Percentiles rank a stretch among this genome's conserved stretches.
phyloP scores from a whole-genome alignment of 805 yeast genomes.

The Candida maesae region DNA sequence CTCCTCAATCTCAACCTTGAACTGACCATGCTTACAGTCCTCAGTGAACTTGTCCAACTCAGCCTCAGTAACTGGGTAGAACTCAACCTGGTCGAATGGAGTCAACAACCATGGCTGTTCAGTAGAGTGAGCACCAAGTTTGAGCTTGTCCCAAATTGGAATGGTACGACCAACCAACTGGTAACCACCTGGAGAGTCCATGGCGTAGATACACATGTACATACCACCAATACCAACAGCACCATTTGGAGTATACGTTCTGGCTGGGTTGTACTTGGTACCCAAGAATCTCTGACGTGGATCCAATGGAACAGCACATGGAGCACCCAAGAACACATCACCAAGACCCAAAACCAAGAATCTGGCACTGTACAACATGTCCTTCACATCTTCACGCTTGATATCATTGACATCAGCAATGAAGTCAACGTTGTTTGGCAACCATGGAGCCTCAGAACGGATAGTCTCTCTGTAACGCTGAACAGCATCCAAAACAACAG shows the following conservation, averaged over 20 bases:
- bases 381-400: constrained; percentile 68
- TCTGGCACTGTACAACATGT: constrained; percentile 84
- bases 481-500: constrained; percentile 84
- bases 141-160: constrained; percentile 95
- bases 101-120: constrained; percentile 84
- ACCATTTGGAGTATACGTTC: constrained; percentile 95
- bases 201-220: constrained; percentile 98
- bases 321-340: constrained; percentile 96
- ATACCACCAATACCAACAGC: constrained; percentile 98
- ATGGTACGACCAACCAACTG: constrained; percentile 95
- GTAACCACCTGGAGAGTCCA: constrained; percentile 96
- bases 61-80: constrained; percentile 84
- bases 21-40: constrained; percentile 77
- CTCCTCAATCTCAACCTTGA: constrained; percentile 68
- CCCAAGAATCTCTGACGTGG: constrained; percentile 94
- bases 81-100: constrained; percentile 93
- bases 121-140: constrained; percentile 61
- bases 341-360: constrained; percentile 94
- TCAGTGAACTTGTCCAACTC: constrained; percentile 71
- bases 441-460: constrained; percentile 92
- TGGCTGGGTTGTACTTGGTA: constrained; percentile 91
- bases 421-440: constrained; percentile 96
- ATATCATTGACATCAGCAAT: constrained; percentile 85
- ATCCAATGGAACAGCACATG: constrained; percentile 97
- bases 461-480: constrained; percentile 91